Base-by-base conservation (phyloP, 2,329 filamentous ascomycete genomes). In the Botrytis fragariae region DNA sequence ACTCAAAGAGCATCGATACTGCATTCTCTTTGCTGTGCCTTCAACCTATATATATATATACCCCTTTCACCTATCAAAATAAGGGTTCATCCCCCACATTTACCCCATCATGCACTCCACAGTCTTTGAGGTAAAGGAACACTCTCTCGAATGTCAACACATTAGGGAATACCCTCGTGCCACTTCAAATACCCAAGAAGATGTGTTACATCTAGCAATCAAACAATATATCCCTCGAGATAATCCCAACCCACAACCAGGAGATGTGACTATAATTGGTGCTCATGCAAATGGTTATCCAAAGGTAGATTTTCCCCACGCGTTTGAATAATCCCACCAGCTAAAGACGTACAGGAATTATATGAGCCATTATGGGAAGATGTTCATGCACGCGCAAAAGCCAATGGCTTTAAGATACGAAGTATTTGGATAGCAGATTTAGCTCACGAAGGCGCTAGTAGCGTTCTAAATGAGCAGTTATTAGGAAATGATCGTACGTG, bases 291-390 rank as follows among this genome's bases (percentile, higher is more conserved):
- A 98, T 84, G 95, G 92, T 18, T 97, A 98, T 77, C 92, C 93
- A 18, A 98, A 98, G 87, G 93, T 93, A 81, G 71, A 78, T 14
- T 35, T 60, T 10, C 16, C 59, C 59, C 20, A 61, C 42, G 48
- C 48, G 12, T n/a, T n/a, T 32, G 54, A 35, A 59, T 20, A 37
- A 48, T 39, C 14, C 39, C 7, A n/a, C 18, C 16, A 57, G 35
- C 54, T 14, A 51, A 72, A 37, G 10, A 35, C n/a, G n/a, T n/a
- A 4, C 69, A 94, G 92, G 95, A 98, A 84, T 83, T 97, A 1
- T 97, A 97, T 79, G 95, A 97, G 79, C 92, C 95, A 0, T 85
- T 97, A 0, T 97, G 94, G 92, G 93, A 95, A 74, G 93, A 97
- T 68, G 84, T 98, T 1, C 85, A 92, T 76, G 82, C 85, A 32